Percentiles rank a stretch among this genome's conserved stretches.
These are phyloP conservation scores for Geotrichum phurueaensis DNA, from an alignment of 1,139 yeast genomes.

Conservation along the genomic window DNA sequence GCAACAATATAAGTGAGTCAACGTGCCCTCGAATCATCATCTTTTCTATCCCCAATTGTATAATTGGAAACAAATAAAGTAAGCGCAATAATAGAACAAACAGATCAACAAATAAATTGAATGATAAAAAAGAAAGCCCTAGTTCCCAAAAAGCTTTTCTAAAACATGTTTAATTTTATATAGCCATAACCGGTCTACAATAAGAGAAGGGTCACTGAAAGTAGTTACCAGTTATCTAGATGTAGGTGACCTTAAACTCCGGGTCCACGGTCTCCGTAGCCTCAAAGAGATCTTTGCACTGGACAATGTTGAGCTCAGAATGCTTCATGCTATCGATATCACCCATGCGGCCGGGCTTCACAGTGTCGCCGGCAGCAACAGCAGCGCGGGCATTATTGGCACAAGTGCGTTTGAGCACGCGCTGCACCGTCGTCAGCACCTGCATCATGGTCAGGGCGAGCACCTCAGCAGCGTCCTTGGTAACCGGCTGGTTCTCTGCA, in stretches of 20 bases:
- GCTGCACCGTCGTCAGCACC: slow-evolving; percentile 26
- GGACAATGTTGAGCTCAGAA: slow-evolving; percentile 27
- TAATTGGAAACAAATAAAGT: too few relatives aligned
- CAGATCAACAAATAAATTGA: too few relatives aligned
- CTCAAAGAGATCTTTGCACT: slow-evolving; percentile 22
- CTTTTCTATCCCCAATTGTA: too few relatives aligned
- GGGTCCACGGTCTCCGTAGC: slow-evolving; percentile 1
- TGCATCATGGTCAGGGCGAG: slow-evolving; percentile 24
- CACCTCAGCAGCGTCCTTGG: slow-evolving; percentile 25
- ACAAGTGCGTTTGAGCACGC: slow-evolving; percentile 26
- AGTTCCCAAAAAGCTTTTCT: too few relatives aligned
- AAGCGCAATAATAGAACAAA: too few relatives aligned
- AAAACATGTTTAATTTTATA: too few relatives aligned
- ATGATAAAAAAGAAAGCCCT: too few relatives aligned
- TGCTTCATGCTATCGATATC: slow-evolving; percentile 29
- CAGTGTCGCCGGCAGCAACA: slow-evolving; percentile 19
- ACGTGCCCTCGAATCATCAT: too few relatives aligned
- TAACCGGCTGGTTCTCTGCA: slow-evolving; percentile 19
- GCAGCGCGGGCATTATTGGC: slow-evolving; percentile 2
- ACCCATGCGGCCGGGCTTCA: slow-evolving; percentile 24
- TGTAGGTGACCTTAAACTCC: neutral
- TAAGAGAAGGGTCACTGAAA: too few relatives aligned
- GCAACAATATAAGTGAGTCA: too few relatives aligned
- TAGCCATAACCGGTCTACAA: too few relatives aligned
- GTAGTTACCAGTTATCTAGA: neutral